A percentile compares a stretch with the other conserved stretches of the same genome.
These are phyloP conservation scores for Epicoccum nigrum DNA, from an alignment of 2,329 filamentous ascomycete genomes.

Conservation along the genomic window DNA sequence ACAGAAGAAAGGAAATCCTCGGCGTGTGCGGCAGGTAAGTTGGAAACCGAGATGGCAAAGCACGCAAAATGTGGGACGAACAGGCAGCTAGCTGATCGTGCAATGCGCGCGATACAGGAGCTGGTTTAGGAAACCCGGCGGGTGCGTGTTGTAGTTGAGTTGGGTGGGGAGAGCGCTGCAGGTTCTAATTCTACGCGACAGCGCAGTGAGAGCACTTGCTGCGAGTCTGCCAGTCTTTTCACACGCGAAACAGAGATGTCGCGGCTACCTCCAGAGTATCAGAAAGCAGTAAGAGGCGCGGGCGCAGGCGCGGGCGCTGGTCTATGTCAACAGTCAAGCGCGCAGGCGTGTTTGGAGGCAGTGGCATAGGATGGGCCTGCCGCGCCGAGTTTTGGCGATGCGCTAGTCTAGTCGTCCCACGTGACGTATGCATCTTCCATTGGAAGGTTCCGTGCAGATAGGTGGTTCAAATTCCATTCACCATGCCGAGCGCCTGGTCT, in stretches of 20 bases:
- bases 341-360: slow-evolving; percentile 26
- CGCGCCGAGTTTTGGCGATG: slow-evolving; percentile 20
- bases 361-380: slow-evolving; percentile 3
- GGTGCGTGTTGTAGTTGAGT: slow-evolving; percentile 27
- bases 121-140: slow-evolving; percentile 20
- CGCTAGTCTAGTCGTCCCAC: slow-evolving; percentile 15
- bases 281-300: slow-evolving; percentile 28
- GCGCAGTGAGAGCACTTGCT: slow-evolving; percentile 25
- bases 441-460: no score
- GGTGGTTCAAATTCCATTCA: no score
- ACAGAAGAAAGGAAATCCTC: slow-evolving; percentile 24
- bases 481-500: neutral
- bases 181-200: slow-evolving; percentile 32
- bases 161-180: slow-evolving; percentile 24
- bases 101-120: slow-evolving; percentile 26
- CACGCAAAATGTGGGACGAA: slow-evolving; percentile 32
- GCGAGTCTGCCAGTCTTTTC: no score
- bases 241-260: slow-evolving; percentile 23
- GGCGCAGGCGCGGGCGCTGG: slow-evolving; percentile 23
- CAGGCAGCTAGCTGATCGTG: slow-evolving; percentile 32
- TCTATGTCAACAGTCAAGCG: slow-evolving; percentile 35
- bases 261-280: slow-evolving; percentile 28
- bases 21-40: slow-evolving; percentile 16
- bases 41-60: slow-evolving; percentile 27
- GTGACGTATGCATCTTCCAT: slow-evolving; percentile 17